Base-by-base conservation (phyloP, 2,329 filamentous ascomycete genomes). In the Apiospora rasikravindrae region DNA sequence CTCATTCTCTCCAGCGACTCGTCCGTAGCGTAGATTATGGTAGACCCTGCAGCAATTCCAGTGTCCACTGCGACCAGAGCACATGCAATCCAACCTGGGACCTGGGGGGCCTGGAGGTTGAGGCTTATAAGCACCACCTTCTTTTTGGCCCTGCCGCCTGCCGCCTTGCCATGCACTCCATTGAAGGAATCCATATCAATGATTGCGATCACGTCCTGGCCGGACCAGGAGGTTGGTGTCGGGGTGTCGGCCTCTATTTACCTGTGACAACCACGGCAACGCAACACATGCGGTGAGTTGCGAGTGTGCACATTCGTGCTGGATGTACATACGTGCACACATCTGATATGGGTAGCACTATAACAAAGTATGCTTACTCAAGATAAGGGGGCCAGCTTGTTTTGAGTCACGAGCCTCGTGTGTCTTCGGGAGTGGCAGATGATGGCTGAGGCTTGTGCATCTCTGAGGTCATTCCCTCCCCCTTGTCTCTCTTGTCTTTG, bases 11-110 rank as follows among this genome's bases (percentile, higher is more conserved):
- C n/a, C 49, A 51, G 10, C 8, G 14, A 33, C 33, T 64, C 29
- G n/a, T 40, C 40, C 19, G 22, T 64, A 37, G 57, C 33, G 33
- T 7, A 37, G 33, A 37, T 37, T 37, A 19, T 45, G 19, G 19
- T 45, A 45, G 44, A 64, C 57, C 57, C 57, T 64, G 57, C 57
- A 64, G 57, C 57, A 64, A 40, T 40, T n/a, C 33, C 33, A 64
- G 51, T 57, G 51, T 57, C 51, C 51, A 33, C 51, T 57, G 51
- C 14, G 57, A 40, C 33, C 53, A 40, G 53, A n/a, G 53, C 53
- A 37, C 49, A 37, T 33, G 26, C 24, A 53, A 29, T 4, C 24
- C 40, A 13, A 42, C 40, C 40, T 42, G 11, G 40, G 40, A 4
- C 4, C 22, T 49, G 7, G 47, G 47, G 47, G 22, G 8, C n/a